These are phyloP conservation scores for Pezicula rhizophila DNA, from an alignment of 2,329 filamentous ascomycete species.

Conservation along the genomic window DNA sequence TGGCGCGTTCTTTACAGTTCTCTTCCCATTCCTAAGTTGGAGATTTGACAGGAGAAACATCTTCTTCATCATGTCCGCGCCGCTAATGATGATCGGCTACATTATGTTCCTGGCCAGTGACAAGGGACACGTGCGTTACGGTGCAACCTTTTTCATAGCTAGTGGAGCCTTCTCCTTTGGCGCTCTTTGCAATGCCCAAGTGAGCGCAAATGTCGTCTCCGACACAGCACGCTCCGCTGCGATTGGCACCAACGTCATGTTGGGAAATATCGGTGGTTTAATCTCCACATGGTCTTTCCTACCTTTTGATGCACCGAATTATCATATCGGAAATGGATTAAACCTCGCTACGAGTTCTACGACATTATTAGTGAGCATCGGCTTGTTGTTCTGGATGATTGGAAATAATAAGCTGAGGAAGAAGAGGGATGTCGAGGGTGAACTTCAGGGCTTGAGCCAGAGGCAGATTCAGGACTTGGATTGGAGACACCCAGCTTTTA, in stretches of 20 bases:
- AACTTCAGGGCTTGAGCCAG: slow-evolving; percentile 46
- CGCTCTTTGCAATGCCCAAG: slow-evolving; percentile 60
- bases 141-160: slow-evolving; percentile 64
- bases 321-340: slow-evolving; percentile 64
- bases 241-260: slow-evolving; percentile 64
- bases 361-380: slow-evolving; percentile 45
- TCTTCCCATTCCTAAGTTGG: slow-evolving; percentile 49
- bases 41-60: slow-evolving; percentile 52
- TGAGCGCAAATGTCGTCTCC: slow-evolving; percentile 63
- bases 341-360: slow-evolving; percentile 58
- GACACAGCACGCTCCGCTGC: slow-evolving; percentile 63
- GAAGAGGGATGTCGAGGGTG: slow-evolving; percentile 45
- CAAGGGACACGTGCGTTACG: slow-evolving; percentile 52
- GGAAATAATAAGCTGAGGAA: slow-evolving; percentile 55
- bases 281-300: slow-evolving; percentile 62
- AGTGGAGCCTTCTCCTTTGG: slow-evolving; percentile 58
- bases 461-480: slow-evolving; percentile 54
- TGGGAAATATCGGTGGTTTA: slow-evolving; percentile 66
- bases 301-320: slow-evolving; percentile 57
- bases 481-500: slow-evolving; percentile 61
- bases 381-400: slow-evolving; percentile 54
- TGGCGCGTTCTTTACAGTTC: slow-evolving; percentile 52
- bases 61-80: slow-evolving; percentile 54
- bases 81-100: slow-evolving; percentile 63
- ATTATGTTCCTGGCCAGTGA: slow-evolving; percentile 60